These are phyloP conservation scores for Dichomitus squalens DNA, from an alignment of 1,284 basidiomycete genomes.

Conservation along the genomic window DNA sequence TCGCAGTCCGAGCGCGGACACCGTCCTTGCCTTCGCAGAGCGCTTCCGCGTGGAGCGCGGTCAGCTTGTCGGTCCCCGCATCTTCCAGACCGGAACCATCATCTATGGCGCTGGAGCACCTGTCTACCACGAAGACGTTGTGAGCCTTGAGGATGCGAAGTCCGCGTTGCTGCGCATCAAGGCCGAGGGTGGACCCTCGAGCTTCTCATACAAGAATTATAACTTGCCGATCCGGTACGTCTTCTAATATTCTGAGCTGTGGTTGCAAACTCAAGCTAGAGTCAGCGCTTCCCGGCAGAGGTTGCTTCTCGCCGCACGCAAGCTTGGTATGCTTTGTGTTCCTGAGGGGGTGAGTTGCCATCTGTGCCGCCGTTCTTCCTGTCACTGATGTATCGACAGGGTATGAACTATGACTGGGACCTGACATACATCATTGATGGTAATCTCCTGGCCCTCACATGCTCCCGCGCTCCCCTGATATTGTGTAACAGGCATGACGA, in stretches of 20 bases:
- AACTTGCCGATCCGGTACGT: slow-evolving; percentile 63
- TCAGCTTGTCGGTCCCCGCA: slow-evolving; percentile 65
- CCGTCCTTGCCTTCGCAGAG: slow-evolving; percentile 61
- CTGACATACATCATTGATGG: slow-evolving; percentile 75
- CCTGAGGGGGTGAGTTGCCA: slow-evolving; percentile 59
- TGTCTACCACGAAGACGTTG: slow-evolving; percentile 63
- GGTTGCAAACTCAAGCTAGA: background rate
- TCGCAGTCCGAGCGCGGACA: slow-evolving; percentile 62
- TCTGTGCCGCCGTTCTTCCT: background rate
- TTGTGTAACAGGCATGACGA: slow-evolving; percentile 64
- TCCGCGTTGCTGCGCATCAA: slow-evolving; percentile 69
- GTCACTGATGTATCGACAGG: slow-evolving; percentile 35
- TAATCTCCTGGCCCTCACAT: slow-evolving; percentile 29
- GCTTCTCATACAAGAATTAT: slow-evolving; percentile 78
- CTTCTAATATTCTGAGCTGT: background rate
- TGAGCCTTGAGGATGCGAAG: slow-evolving; percentile 58
- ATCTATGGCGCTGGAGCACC: slow-evolving; percentile 63
- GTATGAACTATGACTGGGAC: slow-evolving; percentile 79
- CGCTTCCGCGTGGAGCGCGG: slow-evolving; percentile 69
- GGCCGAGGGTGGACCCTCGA: slow-evolving; percentile 66
- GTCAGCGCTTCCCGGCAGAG: slow-evolving; percentile 68
- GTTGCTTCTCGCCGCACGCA: slow-evolving; percentile 58
- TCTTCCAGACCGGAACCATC: slow-evolving; percentile 66
- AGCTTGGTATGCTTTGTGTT: slow-evolving; percentile 69
- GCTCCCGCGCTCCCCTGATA: background rate